Percentiles rank a stretch among this genome's conserved stretches.
phyloP scores from a whole-genome alignment of 2,329 filamentous ascomycete species.

The Teratosphaeriaceae sp. region DNA sequence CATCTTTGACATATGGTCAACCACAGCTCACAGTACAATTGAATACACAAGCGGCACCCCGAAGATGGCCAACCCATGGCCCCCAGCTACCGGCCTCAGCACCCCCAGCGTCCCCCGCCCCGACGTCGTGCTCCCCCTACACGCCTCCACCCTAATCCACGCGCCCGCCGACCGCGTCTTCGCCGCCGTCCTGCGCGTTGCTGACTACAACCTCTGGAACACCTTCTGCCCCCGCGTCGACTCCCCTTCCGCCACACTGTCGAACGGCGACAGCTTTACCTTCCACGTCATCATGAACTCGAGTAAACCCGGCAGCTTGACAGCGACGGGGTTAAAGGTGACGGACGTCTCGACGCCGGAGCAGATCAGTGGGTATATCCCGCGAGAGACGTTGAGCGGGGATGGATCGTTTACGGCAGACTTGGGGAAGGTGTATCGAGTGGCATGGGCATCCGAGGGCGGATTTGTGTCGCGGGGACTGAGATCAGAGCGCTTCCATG shows the following conservation, averaged over 20 bases:
- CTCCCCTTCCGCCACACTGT: constrained; percentile 7
- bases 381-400: constrained; percentile 9
- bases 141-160: constrained; percentile 27
- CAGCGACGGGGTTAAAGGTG: constrained; percentile 16
- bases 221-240: constrained; percentile 36
- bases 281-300: constrained; percentile 24
- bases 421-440: constrained; percentile 17
- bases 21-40: too few species aligned
- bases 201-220: constrained; percentile 40
- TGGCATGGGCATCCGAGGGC: constrained; percentile 21
- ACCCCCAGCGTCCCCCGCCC: constrained; percentile 16
- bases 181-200: constrained; percentile 34
- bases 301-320: constrained; percentile 16
- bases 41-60: background rate
- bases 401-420: constrained; percentile 16
- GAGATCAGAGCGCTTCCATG: constrained; percentile 23
- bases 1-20: too few species aligned
- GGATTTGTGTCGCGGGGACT: constrained; percentile 18
- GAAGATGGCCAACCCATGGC: constrained; percentile 11
- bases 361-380: constrained; percentile 16
- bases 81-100: constrained; percentile 18
- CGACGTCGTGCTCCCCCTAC: constrained; percentile 16
- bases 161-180: constrained; percentile 35
- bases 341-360: constrained; percentile 23
- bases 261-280: constrained; percentile 13